These are phyloP conservation scores for Omphalea diandra DNA, from an alignment of 441 rosid genomes.

Conservation along the genomic window DNA sequence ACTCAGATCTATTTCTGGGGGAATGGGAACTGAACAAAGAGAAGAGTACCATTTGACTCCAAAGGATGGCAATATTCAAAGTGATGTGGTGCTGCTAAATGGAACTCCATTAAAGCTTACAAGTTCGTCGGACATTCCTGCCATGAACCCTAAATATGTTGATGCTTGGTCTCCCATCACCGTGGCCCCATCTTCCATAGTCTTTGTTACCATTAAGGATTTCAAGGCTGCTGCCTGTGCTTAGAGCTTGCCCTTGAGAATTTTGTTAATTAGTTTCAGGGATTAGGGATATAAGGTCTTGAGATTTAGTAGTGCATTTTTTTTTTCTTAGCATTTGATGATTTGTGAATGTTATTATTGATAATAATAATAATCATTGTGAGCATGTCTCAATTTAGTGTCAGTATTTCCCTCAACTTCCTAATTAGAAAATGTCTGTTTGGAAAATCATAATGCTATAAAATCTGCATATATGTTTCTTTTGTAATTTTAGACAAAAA, in stretches of 20 bases:
- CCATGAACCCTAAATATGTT: conserved; percentile 38
- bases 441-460: neutral
- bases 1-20: neutral
- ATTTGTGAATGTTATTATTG: too few species aligned
- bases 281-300: too few species aligned
- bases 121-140: conserved; percentile 34
- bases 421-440: neutral
- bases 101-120: conserved; percentile 46
- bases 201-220: conserved; percentile 38
- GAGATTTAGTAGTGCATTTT: neutral
- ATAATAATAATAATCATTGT: neutral
- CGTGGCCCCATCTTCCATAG: conserved; percentile 39
- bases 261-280: too few species aligned
- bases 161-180: conserved; percentile 33
- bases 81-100: conserved; percentile 50
- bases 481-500: too few species aligned
- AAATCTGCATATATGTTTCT: neutral
- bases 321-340: neutral
- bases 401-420: neutral
- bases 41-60: conserved; percentile 70
- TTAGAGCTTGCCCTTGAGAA: conserved; percentile 12
- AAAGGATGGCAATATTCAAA: conserved; percentile 49
- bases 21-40: conserved; percentile 29
- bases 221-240: conserved; percentile 56
- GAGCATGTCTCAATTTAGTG: neutral